These are phyloP conservation scores for Diplosphaera chodatii DNA, from an alignment of 139 green algal genomes.

Conservation along the genomic window DNA sequence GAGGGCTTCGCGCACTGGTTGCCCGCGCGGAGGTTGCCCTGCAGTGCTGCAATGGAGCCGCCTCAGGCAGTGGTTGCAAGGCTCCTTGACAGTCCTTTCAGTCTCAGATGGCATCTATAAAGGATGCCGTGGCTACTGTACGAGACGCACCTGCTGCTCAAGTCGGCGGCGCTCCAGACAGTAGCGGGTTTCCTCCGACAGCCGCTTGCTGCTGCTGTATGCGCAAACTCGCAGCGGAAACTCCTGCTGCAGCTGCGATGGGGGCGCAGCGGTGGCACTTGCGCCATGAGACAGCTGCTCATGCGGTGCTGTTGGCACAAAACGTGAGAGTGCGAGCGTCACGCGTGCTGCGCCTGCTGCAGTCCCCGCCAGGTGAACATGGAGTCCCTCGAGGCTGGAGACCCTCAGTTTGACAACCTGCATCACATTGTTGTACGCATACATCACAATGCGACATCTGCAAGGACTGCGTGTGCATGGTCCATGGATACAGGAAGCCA, in stretches of 20 bases:
- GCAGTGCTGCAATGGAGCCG: background rate
- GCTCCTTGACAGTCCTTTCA: too few relatives aligned
- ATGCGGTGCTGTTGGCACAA: background rate
- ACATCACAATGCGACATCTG: too few relatives aligned
- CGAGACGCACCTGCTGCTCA: background rate
- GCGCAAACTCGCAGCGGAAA: too few relatives aligned
- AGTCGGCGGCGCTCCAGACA: background rate
- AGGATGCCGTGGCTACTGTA: too few relatives aligned
- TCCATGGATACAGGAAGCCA: too few relatives aligned
- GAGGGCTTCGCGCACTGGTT: background rate
- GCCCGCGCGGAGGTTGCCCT: background rate
- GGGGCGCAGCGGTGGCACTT: too few relatives aligned
- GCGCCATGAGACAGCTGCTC: background rate
- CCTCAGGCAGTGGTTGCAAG: background rate
- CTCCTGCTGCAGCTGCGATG: background rate
- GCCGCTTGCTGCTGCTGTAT: background rate
- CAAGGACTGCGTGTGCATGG: too few relatives aligned
- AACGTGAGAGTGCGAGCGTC: background rate
- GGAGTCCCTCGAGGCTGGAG: background rate
- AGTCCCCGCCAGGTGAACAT: background rate
- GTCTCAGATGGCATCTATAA: too few relatives aligned
- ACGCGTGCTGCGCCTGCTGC: too few relatives aligned
- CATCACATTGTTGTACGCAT: too few relatives aligned
- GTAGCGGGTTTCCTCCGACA: background rate
- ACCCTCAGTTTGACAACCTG: background rate